Conservation (phyloP, 805 yeast species). For the Metschnikowia santaceciliae region DNA sequence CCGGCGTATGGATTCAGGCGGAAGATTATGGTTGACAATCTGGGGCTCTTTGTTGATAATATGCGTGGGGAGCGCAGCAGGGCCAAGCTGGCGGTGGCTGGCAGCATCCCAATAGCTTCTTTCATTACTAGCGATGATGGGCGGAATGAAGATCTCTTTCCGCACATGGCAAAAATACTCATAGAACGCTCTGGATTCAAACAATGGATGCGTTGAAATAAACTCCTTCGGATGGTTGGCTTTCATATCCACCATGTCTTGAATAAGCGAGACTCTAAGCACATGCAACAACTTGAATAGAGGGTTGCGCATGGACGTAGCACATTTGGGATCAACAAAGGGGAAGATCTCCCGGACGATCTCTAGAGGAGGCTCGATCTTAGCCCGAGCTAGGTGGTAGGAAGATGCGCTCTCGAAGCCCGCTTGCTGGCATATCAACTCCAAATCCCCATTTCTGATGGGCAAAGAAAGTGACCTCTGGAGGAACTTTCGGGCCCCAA, state of each 20-base stretch:
- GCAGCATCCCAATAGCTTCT: background rate
- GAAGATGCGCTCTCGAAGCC: conserved; percentile 21
- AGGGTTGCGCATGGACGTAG: conserved; percentile 11
- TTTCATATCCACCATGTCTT: conserved; percentile 28
- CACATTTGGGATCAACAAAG: conserved; percentile 18
- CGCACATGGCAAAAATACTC: conserved; percentile 12
- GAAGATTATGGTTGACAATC: background rate
- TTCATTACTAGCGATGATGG: background rate
- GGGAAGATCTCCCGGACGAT: conserved; percentile 28
- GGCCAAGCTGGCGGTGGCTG: background rate
- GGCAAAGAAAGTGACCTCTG: background rate
- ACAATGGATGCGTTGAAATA: conserved; percentile 23
- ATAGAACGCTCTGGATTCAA: conserved; percentile 19
- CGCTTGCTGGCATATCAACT: conserved; percentile 17
- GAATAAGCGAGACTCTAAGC: conserved; percentile 23
- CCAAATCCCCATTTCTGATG: conserved; percentile 13
- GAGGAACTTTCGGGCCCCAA: background rate
- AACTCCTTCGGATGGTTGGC: conserved; percentile 22
- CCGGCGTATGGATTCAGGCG: background rate
- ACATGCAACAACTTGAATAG: conserved; percentile 13
- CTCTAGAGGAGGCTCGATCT: conserved; percentile 24
- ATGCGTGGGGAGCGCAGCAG: background rate
- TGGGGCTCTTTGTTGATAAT: background rate
- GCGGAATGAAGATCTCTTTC: background rate
- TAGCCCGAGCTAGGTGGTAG: conserved; percentile 19